Evolutionary conservation across 495 filamentous ascomycete genomes (phyloP).

Genomic region (Podospora tetraspora): DNA sequence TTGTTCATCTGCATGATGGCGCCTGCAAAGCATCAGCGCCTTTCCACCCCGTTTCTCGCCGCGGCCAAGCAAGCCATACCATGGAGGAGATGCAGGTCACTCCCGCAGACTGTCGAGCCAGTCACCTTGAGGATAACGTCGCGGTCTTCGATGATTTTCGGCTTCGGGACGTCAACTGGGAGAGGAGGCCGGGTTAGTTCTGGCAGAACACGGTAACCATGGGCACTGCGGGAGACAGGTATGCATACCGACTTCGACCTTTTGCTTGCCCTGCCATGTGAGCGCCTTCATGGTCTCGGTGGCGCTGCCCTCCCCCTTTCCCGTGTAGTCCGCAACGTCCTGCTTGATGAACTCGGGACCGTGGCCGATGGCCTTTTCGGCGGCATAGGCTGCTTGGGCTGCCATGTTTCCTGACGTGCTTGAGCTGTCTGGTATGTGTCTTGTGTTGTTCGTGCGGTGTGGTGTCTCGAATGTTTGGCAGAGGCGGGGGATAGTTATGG

Average conservation of each 20-base stretch:
- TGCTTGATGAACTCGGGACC: constrained; percentile 53
- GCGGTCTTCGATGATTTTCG: constrained; percentile 61
- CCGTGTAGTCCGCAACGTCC: constrained; percentile 49
- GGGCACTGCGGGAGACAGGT: too few relatives aligned
- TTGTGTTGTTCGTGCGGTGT: not conserved
- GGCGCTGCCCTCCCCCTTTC: constrained; percentile 36
- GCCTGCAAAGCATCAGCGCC: constrained; percentile 32
- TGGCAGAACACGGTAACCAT: too few relatives aligned
- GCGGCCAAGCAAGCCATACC: too few relatives aligned
- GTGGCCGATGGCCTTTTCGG: constrained; percentile 64
- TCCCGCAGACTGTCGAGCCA: constrained; percentile 80
- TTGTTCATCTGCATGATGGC: constrained; percentile 65
- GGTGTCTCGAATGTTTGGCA: not conserved
- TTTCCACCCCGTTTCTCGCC: too few relatives aligned
- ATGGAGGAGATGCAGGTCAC: constrained; percentile 78
- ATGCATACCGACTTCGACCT: constrained; percentile 52
- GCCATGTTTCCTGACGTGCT: constrained; percentile 40
- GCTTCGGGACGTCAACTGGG: constrained; percentile 59
- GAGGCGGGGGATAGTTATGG: not conserved
- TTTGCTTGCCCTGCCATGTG: constrained; percentile 66
- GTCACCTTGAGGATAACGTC: constrained; percentile 86
- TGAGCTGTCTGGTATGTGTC: not conserved
- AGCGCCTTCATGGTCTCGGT: constrained; percentile 66
- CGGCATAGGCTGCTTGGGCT: constrained; percentile 56
- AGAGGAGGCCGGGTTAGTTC: not conserved